These are phyloP conservation scores for Colletotrichum sp. DNA, from an alignment of 2,329 filamentous ascomycete species.

Conservation along the genomic window DNA sequence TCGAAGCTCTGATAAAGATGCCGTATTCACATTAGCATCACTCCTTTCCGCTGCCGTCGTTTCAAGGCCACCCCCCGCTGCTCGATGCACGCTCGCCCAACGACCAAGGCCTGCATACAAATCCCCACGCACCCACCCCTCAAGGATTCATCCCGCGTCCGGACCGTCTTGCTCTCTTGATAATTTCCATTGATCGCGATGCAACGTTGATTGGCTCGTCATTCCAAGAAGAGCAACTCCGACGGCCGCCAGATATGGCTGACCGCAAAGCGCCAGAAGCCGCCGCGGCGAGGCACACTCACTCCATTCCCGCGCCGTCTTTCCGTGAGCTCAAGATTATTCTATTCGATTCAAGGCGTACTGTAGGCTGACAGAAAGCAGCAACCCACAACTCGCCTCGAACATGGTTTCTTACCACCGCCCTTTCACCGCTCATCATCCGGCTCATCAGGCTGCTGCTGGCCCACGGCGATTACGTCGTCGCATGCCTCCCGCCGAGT, in stretches of 20 bases:
- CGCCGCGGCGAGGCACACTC: constrained; percentile 8
- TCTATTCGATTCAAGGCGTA: constrained; percentile 33
- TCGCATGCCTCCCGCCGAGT: constrained; percentile 79
- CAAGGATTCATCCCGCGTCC: background rate
- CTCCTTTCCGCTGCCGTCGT: background rate
- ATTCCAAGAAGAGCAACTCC: background rate
- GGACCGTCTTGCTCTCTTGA: background rate
- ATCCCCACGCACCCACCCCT: background rate
- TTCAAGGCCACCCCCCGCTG: background rate
- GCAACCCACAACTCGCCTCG: constrained; percentile 77
- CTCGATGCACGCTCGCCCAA: background rate
- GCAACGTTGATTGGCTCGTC: background rate
- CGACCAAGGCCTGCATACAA: background rate
- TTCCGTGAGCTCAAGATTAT: constrained; percentile 51
- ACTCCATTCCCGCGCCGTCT: constrained; percentile 52
- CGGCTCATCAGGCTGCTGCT: constrained; percentile 82
- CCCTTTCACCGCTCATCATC: constrained; percentile 83
- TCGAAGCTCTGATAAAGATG: constrained; percentile 6
- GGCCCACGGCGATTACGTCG: constrained; percentile 89
- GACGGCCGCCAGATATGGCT: constrained; percentile 10
- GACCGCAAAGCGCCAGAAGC: constrained; percentile 21
- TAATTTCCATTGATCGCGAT: background rate
- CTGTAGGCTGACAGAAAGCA: constrained; percentile 34
- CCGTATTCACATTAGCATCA: constrained; percentile 2
- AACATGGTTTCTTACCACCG: constrained; percentile 91